A percentile compares a stretch with the other conserved stretches of the same genome.
Conservation (phyloP, 1,139 yeast species). For the Kodamaea derodonti region DNA sequence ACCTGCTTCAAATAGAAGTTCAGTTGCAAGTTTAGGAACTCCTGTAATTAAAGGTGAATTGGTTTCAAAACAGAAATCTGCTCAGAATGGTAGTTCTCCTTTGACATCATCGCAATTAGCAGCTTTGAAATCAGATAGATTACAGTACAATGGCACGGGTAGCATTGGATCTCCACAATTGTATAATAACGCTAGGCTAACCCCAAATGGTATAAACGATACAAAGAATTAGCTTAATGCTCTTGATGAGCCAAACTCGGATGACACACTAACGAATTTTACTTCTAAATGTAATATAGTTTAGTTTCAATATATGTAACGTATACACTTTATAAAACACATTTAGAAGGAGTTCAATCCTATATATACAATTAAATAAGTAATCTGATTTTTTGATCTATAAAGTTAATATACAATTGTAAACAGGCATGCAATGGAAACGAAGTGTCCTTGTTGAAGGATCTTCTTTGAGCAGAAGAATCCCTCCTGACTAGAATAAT, state of each 20-base stretch:
- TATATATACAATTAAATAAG: no score
- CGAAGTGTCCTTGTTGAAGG: no score
- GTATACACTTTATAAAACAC: no score
- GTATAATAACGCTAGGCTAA: constrained; percentile 6
- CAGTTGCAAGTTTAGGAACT: constrained; percentile 1
- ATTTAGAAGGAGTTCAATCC: no score
- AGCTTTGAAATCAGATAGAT: constrained; percentile 6
- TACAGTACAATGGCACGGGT: constrained; percentile 3
- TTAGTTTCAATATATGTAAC: constrained; percentile 1
- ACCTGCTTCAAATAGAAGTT: constrained; percentile 1
- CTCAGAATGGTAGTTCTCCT: not conserved
- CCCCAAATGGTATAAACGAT: constrained; percentile 1
- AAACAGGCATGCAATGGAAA: not conserved
- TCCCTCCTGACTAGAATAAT: constrained; percentile 40
- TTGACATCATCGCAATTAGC: constrained; percentile 7
- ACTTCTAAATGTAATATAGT: constrained; percentile 2
- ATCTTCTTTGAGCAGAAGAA: no score
- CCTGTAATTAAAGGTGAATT: not conserved
- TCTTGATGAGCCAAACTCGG: not conserved
- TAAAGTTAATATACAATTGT: not conserved
- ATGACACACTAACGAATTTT: constrained; percentile 1
- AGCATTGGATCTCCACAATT: constrained; percentile 6
- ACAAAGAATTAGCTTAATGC: not conserved
- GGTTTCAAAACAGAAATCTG: not conserved
- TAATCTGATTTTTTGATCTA: no score